A percentile compares a stretch with the other conserved stretches of the same genome.
Conservation (phyloP, 148 eudicot genomes). For the Agrostemma githago region DNA sequence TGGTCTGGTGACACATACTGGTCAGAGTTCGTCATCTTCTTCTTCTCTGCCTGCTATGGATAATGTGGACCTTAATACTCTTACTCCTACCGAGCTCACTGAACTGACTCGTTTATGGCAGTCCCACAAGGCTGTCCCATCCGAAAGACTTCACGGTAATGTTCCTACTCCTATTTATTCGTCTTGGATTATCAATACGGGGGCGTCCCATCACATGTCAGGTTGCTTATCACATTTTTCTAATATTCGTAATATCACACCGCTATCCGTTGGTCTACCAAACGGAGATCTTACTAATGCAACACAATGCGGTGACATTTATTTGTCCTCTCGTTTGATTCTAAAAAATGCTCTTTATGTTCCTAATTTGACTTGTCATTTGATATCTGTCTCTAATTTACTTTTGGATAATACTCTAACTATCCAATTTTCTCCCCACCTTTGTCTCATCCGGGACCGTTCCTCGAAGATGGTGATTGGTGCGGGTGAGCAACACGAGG, state of each 20-base stretch:
- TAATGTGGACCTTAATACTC: background rate
- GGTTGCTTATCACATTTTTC: background rate
- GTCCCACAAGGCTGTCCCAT: background rate
- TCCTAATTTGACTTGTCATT: background rate
- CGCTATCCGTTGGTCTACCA: background rate
- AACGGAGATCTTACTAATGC: background rate
- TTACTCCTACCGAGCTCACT: background rate
- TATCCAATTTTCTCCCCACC: background rate
- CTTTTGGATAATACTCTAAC: background rate
- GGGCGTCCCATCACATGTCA: background rate
- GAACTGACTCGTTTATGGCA: background rate
- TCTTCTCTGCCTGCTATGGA: background rate
- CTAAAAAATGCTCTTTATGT: background rate
- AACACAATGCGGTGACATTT: background rate
- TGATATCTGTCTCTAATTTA: background rate
- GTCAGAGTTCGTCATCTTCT: background rate
- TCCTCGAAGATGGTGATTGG: too few relatives aligned
- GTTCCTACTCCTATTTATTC: background rate
- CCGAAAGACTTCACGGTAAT: background rate
- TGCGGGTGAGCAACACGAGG: too few relatives aligned
- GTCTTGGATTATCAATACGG: background rate
- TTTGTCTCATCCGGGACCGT: too few relatives aligned
- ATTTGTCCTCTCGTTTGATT: background rate
- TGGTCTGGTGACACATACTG: background rate
- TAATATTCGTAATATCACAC: background rate